phyloP scores from a whole-genome alignment of 179 eudicot species.

The Gypsophila paniculata region DNA sequence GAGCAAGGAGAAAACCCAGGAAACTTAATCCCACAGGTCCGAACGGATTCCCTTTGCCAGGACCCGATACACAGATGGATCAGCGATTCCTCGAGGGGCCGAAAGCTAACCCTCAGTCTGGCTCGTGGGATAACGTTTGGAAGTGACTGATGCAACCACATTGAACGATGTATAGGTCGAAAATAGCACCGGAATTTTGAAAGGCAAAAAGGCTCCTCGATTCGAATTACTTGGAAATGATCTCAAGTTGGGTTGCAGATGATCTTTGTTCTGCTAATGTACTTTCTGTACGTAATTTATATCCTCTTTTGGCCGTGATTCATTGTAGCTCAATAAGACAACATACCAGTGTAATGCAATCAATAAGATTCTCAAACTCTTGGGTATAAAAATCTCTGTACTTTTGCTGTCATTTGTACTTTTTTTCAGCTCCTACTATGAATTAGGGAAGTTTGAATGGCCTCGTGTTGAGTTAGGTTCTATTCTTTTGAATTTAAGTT shows the following conservation, averaged over 20 bases:
- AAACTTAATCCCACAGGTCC: conserved; percentile 49
- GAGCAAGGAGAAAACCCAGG: conserved; percentile 49
- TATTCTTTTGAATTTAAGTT: no score
- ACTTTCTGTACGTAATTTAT: conserved; percentile 1
- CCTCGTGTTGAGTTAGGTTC: no score
- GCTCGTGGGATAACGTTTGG: conserved; percentile 79
- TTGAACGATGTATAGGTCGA: conserved; percentile 5
- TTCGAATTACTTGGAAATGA: neutral
- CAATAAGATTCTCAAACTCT: neutral
- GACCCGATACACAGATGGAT: conserved; percentile 36
- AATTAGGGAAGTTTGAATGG: no score
- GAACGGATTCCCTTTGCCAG: conserved; percentile 43
- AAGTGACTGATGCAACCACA: conserved; percentile 37
- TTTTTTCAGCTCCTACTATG: no score
- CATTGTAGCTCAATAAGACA: conserved; percentile 11
- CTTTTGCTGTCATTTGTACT: no score
- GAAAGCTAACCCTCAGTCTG: conserved; percentile 46
- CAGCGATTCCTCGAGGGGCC: conserved; percentile 52
- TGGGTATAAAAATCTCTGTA: no score
- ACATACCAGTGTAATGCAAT: conserved; percentile 1
- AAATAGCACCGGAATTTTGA: conserved; percentile 7
- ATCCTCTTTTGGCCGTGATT: conserved; percentile 4
- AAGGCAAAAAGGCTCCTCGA: neutral
- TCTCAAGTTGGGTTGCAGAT: conserved; percentile 3
- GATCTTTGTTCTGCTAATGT: conserved; percentile 3